A percentile compares a stretch with the other conserved stretches of the same genome.
phyloP scores from a whole-genome alignment of 805 yeast genomes.

The Myxozyma vanderwaltii region DNA sequence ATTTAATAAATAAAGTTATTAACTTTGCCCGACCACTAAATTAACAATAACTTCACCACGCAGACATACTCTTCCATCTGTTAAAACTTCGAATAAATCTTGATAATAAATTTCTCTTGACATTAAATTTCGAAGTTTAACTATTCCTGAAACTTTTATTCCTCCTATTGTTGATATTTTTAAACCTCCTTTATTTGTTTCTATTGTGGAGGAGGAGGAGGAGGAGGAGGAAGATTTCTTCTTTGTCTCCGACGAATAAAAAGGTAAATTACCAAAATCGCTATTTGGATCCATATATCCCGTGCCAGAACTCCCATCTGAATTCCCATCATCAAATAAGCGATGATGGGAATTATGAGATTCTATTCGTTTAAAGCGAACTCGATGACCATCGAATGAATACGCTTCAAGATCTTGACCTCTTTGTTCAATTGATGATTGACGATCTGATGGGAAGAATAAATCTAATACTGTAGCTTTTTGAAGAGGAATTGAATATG shows the following conservation, averaged over 20 bases:
- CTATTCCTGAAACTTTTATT: conserved; percentile 24
- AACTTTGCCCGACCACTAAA: conserved; percentile 15
- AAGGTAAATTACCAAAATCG: neutral
- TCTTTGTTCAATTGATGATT: conserved; percentile 5
- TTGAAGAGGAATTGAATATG: conserved; percentile 24
- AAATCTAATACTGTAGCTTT: conserved; percentile 17
- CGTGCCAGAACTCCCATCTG: conserved; percentile 8
- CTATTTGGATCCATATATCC: neutral
- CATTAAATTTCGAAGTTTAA: conserved; percentile 24
- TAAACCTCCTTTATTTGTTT: conserved; percentile 2
- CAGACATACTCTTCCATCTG: conserved; percentile 26
- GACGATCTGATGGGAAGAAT: conserved; percentile 27
- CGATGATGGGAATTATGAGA: neutral
- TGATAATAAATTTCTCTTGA: conserved; percentile 17
- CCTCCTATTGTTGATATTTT: conserved; percentile 23
- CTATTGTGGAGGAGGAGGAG: neutral
- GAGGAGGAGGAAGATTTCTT: neutral
- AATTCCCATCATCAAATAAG: neutral
- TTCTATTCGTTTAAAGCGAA: conserved; percentile 11
- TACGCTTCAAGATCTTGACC: conserved; percentile 25
- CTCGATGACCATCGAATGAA: conserved; percentile 33
- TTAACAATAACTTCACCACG: conserved; percentile 30
- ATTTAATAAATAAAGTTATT: neutral
- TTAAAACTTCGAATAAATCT: conserved; percentile 19
- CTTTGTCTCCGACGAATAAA: neutral